Base-by-base conservation (phyloP, 2,329 filamentous ascomycete species). In the Apiospora arundinis region DNA sequence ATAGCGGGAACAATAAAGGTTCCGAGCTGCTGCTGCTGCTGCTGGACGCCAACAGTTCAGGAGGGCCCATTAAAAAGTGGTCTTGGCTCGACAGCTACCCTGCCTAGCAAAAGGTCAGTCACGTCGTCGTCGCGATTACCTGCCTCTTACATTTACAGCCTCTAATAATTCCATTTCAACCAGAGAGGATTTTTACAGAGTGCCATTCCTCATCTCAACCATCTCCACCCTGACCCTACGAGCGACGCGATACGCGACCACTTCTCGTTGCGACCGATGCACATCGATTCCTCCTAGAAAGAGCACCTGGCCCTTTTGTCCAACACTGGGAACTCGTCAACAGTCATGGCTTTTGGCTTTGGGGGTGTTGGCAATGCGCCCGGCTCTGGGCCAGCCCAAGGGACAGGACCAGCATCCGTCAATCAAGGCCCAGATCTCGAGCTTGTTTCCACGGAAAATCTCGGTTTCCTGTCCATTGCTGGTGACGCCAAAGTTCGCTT, bases 401-500 rank as follows among this genome's bases (percentile, higher is more conserved):
- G 49, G 37, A 65, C 42, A 40, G 40, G 69, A 66, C 60, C 72
- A 42, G 72, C 70, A 46, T 72, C 71, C 49, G 70, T 76, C 70
- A 81, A 82, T 69, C 85, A 88, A 79, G 93, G 92, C 56, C 86
- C 89, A 68, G 91, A 94, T 78, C 86, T 97, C 70, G 87, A 91
- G 75, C 91, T 95, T 75, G 92, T 97, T 76, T 90, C 92, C 80
- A 95, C 95, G 75, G 94, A 97, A 93, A 88, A 89, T 75, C 85
- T 99, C 67, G 94, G 94, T 6, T 98, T 99, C 82, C 89, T 92
- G 75, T 90, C 93, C 69, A 84, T 97, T 63, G 90, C 92, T 70
- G 92, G 93, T 77, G 94, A 97, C 77, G 90, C 92, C 72, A 97
- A 95, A 82, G 83, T 98, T 76, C 93, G 92, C 80, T 85, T 98